These are phyloP conservation scores for Botrytis sinoallii DNA, from an alignment of 2,329 filamentous ascomycete species.

Conservation along the genomic window DNA sequence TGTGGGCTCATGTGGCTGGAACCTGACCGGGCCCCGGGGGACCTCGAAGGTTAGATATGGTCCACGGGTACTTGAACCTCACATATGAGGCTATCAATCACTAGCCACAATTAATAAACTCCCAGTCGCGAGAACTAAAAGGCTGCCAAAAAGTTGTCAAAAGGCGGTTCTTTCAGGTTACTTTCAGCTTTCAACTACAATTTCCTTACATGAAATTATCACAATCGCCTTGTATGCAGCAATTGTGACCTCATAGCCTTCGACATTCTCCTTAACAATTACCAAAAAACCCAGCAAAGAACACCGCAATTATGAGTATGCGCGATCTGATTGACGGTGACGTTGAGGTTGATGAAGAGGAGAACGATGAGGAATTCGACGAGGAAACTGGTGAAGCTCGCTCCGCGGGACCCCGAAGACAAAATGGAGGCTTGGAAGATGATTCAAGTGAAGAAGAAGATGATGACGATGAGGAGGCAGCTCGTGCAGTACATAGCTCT, in stretches of 20 bases:
- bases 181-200: conserved; percentile 8
- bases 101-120: conserved; percentile 4
- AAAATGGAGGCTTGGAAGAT: conserved; percentile 48
- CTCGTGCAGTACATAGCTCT: conserved; percentile 58
- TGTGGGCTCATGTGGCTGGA: neutral
- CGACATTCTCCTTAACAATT: neutral
- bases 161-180: neutral
- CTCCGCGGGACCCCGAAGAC: conserved; percentile 39
- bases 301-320: conserved; percentile 58
- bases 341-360: conserved; percentile 83
- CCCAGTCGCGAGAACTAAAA: conserved; percentile 21
- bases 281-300: conserved; percentile 13
- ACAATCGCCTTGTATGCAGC: conserved; percentile 1
- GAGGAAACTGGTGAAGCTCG: conserved; percentile 66
- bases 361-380: conserved; percentile 77
- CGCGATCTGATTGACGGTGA: conserved; percentile 78
- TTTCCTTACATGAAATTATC: neutral
- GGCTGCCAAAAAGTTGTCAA: conserved; percentile 17
- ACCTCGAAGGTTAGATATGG: neutral
- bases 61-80: neutral
- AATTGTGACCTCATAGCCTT: neutral
- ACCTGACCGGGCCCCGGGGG: neutral
- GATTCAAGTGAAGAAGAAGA: conserved; percentile 93
- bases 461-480: conserved; percentile 85
- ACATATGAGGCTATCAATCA: neutral